Conservation (phyloP, 495 filamentous ascomycete species). For the Tuber melanosporum region DNA sequence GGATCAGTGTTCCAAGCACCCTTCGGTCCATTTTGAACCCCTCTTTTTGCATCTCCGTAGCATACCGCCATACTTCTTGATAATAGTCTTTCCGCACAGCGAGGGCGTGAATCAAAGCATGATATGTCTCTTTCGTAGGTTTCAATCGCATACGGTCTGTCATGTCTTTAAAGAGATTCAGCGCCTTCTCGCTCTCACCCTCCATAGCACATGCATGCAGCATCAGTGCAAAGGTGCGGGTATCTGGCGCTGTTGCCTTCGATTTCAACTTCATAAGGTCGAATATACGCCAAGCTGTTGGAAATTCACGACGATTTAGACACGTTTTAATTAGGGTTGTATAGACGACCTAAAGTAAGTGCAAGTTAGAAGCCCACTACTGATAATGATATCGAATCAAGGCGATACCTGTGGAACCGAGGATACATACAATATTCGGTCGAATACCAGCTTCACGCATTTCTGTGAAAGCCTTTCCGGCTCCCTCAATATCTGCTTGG, state of each 20-base stretch:
- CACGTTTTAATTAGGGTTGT: constrained; percentile 41
- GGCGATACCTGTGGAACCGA: background rate
- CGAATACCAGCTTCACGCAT: constrained; percentile 34
- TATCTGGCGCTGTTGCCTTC: constrained; percentile 35
- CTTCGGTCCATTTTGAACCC: constrained; percentile 25
- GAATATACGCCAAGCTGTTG: constrained; percentile 40
- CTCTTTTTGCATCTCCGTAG: constrained; percentile 32
- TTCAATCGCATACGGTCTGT: constrained; percentile 26
- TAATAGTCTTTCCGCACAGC: constrained; percentile 41
- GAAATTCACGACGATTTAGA: constrained; percentile 29
- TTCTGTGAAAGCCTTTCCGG: constrained; percentile 33
- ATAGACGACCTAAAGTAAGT: constrained; percentile 26
- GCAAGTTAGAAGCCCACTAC: background rate
- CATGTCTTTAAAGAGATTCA: constrained; percentile 41
- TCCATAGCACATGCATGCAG: constrained; percentile 38
- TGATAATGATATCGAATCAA: background rate
- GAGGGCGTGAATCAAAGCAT: constrained; percentile 40
- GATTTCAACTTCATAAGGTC: constrained; percentile 42
- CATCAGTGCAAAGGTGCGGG: constrained; percentile 34
- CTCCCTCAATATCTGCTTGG: constrained; percentile 27
- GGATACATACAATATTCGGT: constrained; percentile 28
- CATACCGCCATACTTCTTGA: constrained; percentile 36
- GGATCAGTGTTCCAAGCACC: constrained; percentile 33
- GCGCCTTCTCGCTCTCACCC: constrained; percentile 35
- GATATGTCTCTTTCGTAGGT: constrained; percentile 31